These are phyloP conservation scores for Phellopilus nigrolimitatus DNA, from an alignment of 1,284 basidiomycete species.

Conservation along the genomic window DNA sequence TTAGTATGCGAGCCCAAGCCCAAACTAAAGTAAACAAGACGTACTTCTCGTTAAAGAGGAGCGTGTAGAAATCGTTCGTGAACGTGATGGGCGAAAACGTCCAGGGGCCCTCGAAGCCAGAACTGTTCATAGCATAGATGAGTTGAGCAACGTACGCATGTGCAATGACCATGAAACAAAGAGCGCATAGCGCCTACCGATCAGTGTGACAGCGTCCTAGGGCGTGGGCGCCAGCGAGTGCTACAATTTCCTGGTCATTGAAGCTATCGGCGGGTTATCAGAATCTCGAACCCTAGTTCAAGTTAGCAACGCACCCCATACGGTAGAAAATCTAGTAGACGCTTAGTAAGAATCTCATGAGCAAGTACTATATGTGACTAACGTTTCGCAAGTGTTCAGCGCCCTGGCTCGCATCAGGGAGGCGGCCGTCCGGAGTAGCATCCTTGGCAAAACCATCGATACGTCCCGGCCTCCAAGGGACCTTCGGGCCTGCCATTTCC, in stretches of 20 bases:
- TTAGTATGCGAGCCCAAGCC: too few relatives aligned
- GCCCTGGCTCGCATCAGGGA: conserved; percentile 87
- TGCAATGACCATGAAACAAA: not conserved
- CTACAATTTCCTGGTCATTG: conserved; percentile 96
- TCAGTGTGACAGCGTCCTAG: conserved; percentile 89
- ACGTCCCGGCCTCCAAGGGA: conserved; percentile 87
- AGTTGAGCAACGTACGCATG: not conserved
- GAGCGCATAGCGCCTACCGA: conserved; percentile 38
- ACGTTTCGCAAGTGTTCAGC: conserved; percentile 80
- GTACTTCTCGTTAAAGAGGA: conserved; percentile 85
- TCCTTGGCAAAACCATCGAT: conserved; percentile 76
- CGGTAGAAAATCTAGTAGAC: conserved; percentile 76
- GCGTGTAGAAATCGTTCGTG: conserved; percentile 88
- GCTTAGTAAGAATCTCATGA: not conserved
- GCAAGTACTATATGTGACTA: conserved; percentile 26
- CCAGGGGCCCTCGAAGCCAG: conserved; percentile 89
- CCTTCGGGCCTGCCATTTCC: conserved; percentile 79
- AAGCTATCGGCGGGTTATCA: conserved; percentile 42
- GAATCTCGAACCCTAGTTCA: not conserved
- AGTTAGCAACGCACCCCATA: conserved; percentile 55
- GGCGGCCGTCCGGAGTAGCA: conserved; percentile 88
- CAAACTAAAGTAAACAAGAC: conserved; percentile 20
- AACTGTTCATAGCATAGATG: conserved; percentile 38
- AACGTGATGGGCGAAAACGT: conserved; percentile 85
- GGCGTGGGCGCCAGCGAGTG: conserved; percentile 91